Evolutionary conservation across 345 rosid species (phyloP).

Genomic region (Salix caprea): DNA sequence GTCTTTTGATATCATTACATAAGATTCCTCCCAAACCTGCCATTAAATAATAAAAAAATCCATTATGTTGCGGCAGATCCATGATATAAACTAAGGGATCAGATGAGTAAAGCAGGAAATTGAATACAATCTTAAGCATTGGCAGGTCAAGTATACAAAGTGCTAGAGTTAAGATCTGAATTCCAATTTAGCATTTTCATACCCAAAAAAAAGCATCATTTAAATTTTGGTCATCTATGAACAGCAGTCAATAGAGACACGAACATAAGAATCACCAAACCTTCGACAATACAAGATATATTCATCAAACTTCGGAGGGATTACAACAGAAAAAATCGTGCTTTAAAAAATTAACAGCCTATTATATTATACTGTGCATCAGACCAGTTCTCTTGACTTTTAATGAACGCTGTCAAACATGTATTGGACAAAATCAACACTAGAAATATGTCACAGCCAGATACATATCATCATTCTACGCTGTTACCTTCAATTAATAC

Average conservation of each 20-base stretch:
- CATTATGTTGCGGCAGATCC: conserved; percentile 10
- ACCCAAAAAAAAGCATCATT: background rate
- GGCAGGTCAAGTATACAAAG: background rate
- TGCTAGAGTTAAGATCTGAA: background rate
- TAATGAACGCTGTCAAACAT: too few relatives aligned
- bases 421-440: too few relatives aligned
- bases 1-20: background rate
- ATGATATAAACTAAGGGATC: background rate
- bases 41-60: background rate
- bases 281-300: too few relatives aligned
- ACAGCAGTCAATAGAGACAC: background rate
- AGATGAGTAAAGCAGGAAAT: background rate
- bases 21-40: background rate
- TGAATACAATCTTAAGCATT: background rate
- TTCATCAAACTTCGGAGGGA: too few relatives aligned
- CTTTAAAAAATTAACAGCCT: too few relatives aligned
- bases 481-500: background rate
- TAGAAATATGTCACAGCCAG: too few relatives aligned
- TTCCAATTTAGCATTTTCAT: background rate
- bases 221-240: background rate
- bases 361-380: too few relatives aligned
- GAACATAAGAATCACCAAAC: too few relatives aligned
- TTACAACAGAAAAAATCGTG: too few relatives aligned
- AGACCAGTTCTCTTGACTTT: too few relatives aligned
- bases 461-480: too few relatives aligned